A percentile compares a stretch with the other conserved stretches of the same genome.
These are phyloP conservation scores for Cerioporus squamosus DNA, from an alignment of 1,284 basidiomycete species.

Conservation along the genomic window DNA sequence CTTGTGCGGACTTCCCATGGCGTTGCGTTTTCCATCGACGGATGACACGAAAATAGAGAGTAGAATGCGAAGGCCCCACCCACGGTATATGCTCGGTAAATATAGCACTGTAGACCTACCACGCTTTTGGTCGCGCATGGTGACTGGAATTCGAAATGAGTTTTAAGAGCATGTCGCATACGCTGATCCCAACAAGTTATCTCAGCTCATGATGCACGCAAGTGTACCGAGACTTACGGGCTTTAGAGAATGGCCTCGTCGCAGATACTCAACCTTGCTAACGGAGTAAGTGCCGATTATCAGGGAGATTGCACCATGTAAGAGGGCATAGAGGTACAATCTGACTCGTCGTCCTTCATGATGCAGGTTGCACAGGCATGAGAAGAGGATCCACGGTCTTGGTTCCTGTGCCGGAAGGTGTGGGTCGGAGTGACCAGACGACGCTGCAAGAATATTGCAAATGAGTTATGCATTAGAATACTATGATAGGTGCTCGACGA, in stretches of 20 bases:
- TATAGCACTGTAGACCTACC: slow-evolving; percentile 2
- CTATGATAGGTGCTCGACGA: neutral
- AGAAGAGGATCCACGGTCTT: slow-evolving; percentile 9
- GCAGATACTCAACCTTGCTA: no score
- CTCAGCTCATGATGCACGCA: no score
- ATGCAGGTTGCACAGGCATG: neutral
- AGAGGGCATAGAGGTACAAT: neutral
- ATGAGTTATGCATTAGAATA: slow-evolving; percentile 11
- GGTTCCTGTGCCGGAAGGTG: neutral
- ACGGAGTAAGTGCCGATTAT: neutral
- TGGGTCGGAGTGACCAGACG: neutral
- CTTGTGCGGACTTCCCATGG: slow-evolving; percentile 23
- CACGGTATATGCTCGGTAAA: neutral
- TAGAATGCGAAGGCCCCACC: neutral
- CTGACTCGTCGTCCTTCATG: neutral
- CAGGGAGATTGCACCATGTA: neutral
- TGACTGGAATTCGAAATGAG: no score
- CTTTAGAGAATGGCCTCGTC: no score
- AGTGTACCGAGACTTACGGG: no score
- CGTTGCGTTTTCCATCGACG: neutral
- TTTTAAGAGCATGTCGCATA: no score
- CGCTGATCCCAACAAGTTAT: no score
- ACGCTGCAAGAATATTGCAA: neutral
- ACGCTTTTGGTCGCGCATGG: neutral
- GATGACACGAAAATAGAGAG: slow-evolving; percentile 1